Evolutionary conservation across 306 rosid genomes (phyloP), one percentile per base, ranked within the genome.

Genomic region (Cucurbita maxima): DNA sequence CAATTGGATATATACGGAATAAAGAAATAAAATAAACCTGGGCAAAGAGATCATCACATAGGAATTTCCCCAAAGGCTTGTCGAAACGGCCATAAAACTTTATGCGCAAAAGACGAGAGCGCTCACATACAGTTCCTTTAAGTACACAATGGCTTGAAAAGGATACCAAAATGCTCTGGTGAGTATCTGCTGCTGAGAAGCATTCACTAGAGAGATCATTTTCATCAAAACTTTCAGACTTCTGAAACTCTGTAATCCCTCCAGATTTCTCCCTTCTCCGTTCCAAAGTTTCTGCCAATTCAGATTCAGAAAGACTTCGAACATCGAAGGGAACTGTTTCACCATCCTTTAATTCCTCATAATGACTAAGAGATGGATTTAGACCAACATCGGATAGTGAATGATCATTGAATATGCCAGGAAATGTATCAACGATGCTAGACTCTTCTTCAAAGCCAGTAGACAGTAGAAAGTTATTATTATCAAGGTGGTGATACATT

Each of bases 21-120:
- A 60, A 37, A 40, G 50, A 60, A 59, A 41, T 13, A 45, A 30
- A 15, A 71, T 79, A 74, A 76, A 91, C 99, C 96, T 78, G 86
- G 63, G 82, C 91, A 84, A 95, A 95, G 22, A 95, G 83, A 77
- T 91, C 96, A 75, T 95, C 93, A 25, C 81, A 90, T 30, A 95
- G 96, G 82, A 89, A 95, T 84, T 96, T 88, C 61, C 99, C 99
- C 15, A 95, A 88, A 74, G 99, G 99, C 86, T 95, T 95, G 83
- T 95, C 99, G 71, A 86, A 86, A 62, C 90, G 86, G 62, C 97
- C 91, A 76, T 95, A 95, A 69, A 91, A 95, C 75, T 91, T 95
- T 79, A 95, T 95, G 70, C 99, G 97, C 82, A 89, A 82, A 75
- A 91, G 93, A 77, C 84, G 96, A 62, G 93, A 84, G 25, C 91